These are phyloP conservation scores for Scenedesmus sp. DNA, from an alignment of 163 green algal species.

Conservation along the genomic window DNA sequence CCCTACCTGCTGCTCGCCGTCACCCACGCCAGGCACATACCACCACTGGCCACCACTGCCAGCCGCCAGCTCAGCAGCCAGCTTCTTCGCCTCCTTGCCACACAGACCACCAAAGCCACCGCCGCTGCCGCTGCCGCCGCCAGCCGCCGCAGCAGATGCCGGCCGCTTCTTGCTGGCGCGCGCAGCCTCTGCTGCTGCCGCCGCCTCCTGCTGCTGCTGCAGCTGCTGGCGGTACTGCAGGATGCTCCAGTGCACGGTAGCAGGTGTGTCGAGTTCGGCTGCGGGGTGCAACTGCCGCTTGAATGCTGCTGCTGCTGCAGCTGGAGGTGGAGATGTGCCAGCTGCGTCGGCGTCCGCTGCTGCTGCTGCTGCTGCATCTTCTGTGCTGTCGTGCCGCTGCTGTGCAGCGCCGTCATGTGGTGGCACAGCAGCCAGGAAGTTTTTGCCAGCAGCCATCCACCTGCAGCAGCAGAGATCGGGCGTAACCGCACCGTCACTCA, in stretches of 20 bases:
- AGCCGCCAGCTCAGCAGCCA: slow-evolving; percentile 1
- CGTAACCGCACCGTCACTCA: no score
- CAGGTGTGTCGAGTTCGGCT: neutral
- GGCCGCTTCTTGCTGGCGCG: slow-evolving; percentile 19
- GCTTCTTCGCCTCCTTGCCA: slow-evolving; percentile 4
- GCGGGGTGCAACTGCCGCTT: slow-evolving; percentile 15
- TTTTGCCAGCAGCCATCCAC: slow-evolving; percentile 23
- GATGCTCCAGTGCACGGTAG: slow-evolving; percentile 23
- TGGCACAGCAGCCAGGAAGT: neutral
- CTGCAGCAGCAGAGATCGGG: slow-evolving; percentile 7
- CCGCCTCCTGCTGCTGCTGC: slow-evolving; percentile 29
- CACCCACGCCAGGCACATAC: slow-evolving; percentile 33
- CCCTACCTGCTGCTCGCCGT: slow-evolving; percentile 36
- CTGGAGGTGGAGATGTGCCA: neutral
- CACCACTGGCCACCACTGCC: slow-evolving; percentile 32
- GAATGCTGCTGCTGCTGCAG: neutral
- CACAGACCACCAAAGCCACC: slow-evolving; percentile 1
- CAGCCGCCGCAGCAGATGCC: neutral
- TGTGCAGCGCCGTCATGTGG: neutral
- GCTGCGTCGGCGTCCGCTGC: neutral
- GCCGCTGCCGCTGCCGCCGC: neutral
- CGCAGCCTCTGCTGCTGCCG: slow-evolving; percentile 19
- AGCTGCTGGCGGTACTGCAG: slow-evolving; percentile 23
- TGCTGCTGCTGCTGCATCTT: neutral
- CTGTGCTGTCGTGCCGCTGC: neutral